A percentile compares a stretch with the other conserved stretches of the same genome.
Evolutionary conservation across 2,329 filamentous ascomycete genomes (phyloP).

Genomic region (Graphilbum ipis-grandicollis): DNA sequence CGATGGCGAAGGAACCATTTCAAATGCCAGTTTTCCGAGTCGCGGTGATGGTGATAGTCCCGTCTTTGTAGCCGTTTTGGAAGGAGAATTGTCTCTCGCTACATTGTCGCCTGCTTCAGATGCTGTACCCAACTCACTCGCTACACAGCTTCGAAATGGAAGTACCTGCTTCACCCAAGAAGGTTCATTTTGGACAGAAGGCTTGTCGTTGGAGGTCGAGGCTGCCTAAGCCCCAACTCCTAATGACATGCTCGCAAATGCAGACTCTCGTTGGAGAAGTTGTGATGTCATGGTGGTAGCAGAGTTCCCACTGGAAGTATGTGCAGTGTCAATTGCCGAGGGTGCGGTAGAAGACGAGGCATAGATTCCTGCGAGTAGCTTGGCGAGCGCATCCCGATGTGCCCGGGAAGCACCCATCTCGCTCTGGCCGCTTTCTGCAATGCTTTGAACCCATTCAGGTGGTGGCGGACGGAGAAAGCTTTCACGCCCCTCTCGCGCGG

Average conservation of each 20-base stretch:
- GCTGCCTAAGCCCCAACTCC: constrained; percentile 2
- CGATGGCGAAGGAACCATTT: constrained; percentile 7
- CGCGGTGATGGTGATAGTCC: constrained; percentile 1
- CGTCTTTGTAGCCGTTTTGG: not conserved
- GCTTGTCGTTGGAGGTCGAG: not conserved
- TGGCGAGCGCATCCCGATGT: not conserved
- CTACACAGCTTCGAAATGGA: not conserved
- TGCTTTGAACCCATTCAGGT: constrained; percentile 2
- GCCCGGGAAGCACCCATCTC: no score
- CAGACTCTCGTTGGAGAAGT: not conserved
- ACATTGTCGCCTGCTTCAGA: not conserved
- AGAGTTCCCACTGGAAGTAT: not conserved
- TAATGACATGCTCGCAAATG: not conserved
- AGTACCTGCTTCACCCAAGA: not conserved
- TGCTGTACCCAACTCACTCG: not conserved
- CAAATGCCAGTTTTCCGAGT: constrained; percentile 7
- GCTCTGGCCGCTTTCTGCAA: no score
- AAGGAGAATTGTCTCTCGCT: not conserved
- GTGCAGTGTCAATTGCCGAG: not conserved
- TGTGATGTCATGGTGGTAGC: not conserved
- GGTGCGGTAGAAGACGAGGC: not conserved
- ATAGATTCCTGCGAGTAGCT: not conserved
- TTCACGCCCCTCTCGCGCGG: constrained; percentile 5
- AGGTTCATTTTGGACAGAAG: not conserved
- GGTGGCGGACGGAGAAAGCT: constrained; percentile 4